Conservation (phyloP, 106 monocot species). For the Cymbidium sinense region DNA sequence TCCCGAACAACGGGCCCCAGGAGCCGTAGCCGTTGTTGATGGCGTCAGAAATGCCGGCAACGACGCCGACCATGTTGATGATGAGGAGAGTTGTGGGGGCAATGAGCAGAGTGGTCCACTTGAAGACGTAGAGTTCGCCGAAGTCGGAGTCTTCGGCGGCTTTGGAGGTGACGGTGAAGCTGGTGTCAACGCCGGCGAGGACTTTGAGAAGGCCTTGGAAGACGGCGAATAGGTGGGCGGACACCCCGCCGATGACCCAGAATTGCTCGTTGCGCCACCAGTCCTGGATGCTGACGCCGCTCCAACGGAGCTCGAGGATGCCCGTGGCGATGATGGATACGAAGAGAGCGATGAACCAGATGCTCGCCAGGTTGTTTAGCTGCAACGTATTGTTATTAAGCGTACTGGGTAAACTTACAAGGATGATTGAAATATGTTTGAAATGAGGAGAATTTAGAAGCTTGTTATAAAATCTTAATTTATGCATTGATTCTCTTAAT, state of each 20-base stretch:
- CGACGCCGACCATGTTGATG: constrained; percentile 91
- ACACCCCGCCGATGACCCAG: constrained; percentile 96
- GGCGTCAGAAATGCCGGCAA: constrained; percentile 82
- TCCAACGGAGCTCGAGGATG: constrained; percentile 85
- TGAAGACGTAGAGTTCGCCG: constrained; percentile 83
- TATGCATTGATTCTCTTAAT: too few species aligned
- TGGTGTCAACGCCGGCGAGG: constrained; percentile 79
- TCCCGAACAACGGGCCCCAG: constrained; percentile 89
- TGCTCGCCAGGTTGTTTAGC: constrained; percentile 66
- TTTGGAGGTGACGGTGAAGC: constrained; percentile 91
- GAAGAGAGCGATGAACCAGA: constrained; percentile 95
- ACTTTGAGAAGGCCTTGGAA: constrained; percentile 97
- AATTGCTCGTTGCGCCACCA: constrained; percentile 99
- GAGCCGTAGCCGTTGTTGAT: constrained; percentile 92
- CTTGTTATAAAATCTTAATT: too few species aligned
- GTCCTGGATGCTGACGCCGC: constrained; percentile 85
- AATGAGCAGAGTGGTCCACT: constrained; percentile 84
- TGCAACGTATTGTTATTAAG: constrained; percentile 12
- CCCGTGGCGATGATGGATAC: constrained; percentile 90
- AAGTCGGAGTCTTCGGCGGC: constrained; percentile 55
- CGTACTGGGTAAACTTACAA: too few species aligned
- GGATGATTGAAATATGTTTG: too few species aligned
- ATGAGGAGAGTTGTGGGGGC: constrained; percentile 86
- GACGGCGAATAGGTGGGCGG: constrained; percentile 91
- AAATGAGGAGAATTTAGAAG: too few species aligned